Evolutionary conservation across 768 basidiomycete genomes (phyloP).

Genomic region (Phylloporus arenicola): DNA sequence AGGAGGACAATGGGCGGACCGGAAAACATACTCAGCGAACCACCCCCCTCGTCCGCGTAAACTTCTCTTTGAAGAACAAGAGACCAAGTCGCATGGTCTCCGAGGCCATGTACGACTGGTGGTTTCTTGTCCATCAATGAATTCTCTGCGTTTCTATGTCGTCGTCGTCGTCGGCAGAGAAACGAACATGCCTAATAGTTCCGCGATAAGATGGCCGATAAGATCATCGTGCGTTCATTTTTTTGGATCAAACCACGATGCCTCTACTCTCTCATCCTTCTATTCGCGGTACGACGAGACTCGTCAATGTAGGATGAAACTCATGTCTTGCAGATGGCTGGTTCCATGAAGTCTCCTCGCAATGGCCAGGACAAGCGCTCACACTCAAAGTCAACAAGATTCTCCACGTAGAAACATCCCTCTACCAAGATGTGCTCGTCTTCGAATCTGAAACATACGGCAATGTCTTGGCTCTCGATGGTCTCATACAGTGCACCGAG

Average conservation of each 20-base stretch:
- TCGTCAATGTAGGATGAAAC: slow-evolving; percentile 5
- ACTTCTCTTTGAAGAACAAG: background rate
- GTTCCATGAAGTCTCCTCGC: slow-evolving; percentile 92
- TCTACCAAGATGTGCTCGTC: slow-evolving; percentile 96
- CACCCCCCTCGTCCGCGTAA: background rate
- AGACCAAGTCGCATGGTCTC: no score
- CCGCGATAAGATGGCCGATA: background rate
- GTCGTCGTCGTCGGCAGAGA: no score
- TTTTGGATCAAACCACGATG: slow-evolving; percentile 32
- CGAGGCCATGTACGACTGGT: no score
- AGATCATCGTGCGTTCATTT: background rate
- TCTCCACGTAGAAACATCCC: slow-evolving; percentile 87
- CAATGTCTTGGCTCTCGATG: slow-evolving; percentile 94
- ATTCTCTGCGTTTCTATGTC: no score
- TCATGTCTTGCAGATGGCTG: slow-evolving; percentile 63
- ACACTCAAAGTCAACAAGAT: slow-evolving; percentile 94
- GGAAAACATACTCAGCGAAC: no score
- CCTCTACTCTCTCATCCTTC: slow-evolving; percentile 52
- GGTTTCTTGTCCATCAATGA: no score
- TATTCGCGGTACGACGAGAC: slow-evolving; percentile 39
- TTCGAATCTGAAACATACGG: slow-evolving; percentile 95
- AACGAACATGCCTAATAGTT: no score
- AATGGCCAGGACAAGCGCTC: slow-evolving; percentile 99
- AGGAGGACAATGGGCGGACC: no score
- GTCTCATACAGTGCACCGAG: slow-evolving; percentile 95